Evolutionary conservation across 768 basidiomycete species (phyloP).

Genomic region (Mycena vulgaris): DNA sequence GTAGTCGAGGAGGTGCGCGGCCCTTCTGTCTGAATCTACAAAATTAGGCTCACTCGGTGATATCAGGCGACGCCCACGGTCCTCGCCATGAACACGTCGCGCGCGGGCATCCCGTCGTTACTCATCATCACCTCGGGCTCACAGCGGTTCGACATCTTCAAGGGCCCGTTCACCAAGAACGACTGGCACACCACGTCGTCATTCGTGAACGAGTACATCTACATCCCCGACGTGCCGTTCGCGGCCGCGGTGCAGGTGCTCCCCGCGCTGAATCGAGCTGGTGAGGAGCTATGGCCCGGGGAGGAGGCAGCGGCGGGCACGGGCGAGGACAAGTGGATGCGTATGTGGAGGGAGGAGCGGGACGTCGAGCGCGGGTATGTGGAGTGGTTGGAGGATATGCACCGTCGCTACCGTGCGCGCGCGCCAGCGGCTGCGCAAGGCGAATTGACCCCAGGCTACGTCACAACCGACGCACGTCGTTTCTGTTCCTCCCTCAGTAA

Average conservation of each 20-base stretch:
- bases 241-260: conserved; percentile 59
- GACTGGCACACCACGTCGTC: conserved; percentile 72
- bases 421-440: conserved; percentile 37
- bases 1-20: conserved; percentile 53
- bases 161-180: conserved; percentile 72
- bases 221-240: conserved; percentile 59
- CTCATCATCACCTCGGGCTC: conserved; percentile 63
- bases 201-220: conserved; percentile 64
- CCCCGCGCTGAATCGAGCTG: conserved; percentile 44
- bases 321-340: conserved; percentile 15
- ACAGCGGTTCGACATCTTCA: conserved; percentile 63
- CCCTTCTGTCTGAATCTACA: background rate
- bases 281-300: conserved; percentile 33
- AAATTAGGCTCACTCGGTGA: background rate
- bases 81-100: conserved; percentile 61
- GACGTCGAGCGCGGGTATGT: conserved; percentile 54
- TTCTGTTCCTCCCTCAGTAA: background rate
- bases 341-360: conserved; percentile 47
- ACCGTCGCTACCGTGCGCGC: conserved; percentile 35
- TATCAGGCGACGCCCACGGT: conserved; percentile 56
- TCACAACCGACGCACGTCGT: conserved; percentile 58
- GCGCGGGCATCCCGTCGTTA: conserved; percentile 59
- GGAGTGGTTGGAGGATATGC: conserved; percentile 61
- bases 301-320: too few relatives aligned
- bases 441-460: conserved; percentile 66